Percentiles rank a stretch among this genome's conserved stretches.
Evolutionary conservation across 371 early-diverging fungal genomes (phyloP).

Genomic region (Saksenaea vasiformis): DNA sequence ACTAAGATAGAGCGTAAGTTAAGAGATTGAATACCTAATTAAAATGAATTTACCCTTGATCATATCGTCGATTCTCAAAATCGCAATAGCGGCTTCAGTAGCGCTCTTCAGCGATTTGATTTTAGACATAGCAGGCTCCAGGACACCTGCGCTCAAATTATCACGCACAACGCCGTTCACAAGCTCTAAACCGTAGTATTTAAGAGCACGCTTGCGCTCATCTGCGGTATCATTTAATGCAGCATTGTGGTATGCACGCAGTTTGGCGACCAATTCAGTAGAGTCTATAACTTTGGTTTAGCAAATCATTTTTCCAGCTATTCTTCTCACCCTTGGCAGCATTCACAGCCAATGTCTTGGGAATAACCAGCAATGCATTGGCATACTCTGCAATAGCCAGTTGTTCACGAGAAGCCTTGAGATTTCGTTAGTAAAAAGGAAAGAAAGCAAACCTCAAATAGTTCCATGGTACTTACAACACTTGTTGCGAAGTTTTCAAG

Average conservation of each 20-base stretch:
- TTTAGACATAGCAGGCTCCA: conserved; percentile 99
- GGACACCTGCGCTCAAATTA: conserved; percentile 95
- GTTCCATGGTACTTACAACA: conserved; percentile 50
- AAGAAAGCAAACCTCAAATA: not conserved
- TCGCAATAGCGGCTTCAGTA: conserved; percentile 99
- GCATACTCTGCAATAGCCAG: conserved; percentile 99
- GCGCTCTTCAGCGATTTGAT: conserved; percentile 98
- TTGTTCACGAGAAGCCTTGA: conserved; percentile 83
- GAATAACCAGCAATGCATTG: conserved; percentile 95
- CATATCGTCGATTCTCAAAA: conserved; percentile 99
- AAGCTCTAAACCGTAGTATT: conserved; percentile 95
- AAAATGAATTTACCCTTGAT: conserved; percentile 67
- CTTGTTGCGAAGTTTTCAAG: conserved; percentile 98
- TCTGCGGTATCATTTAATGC: conserved; percentile 70
- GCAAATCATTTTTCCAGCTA: not conserved
- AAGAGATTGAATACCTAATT: not conserved
- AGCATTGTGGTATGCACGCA: conserved; percentile 94
- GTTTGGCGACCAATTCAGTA: conserved; percentile 94
- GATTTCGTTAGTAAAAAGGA: not conserved
- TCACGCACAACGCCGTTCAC: conserved; percentile 94
- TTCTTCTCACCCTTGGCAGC: conserved; percentile 82
- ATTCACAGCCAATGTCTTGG: conserved; percentile 98
- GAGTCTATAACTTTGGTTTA: conserved; percentile 55
- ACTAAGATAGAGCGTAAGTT: conserved; percentile 22
- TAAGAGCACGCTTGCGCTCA: conserved; percentile 75